These are phyloP conservation scores for Termitomyces heimii DNA, from an alignment of 768 basidiomycete species.

Conservation along the genomic window DNA sequence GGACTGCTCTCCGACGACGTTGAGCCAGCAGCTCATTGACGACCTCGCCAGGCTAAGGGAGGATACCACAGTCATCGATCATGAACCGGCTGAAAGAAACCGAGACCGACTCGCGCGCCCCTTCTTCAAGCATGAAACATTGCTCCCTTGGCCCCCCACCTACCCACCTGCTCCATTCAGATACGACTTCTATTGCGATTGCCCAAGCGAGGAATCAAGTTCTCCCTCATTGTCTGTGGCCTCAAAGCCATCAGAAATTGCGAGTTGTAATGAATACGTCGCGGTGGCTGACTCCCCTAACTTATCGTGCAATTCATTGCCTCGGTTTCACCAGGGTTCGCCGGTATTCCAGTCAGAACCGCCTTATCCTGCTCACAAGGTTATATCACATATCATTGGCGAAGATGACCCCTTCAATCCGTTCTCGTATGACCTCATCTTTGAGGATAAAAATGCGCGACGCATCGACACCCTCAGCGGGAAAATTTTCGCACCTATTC, in stretches of 20 bases:
- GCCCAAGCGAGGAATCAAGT: neutral
- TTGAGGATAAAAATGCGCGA: neutral
- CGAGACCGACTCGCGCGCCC: neutral
- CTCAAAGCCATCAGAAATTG: neutral
- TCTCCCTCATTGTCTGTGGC: neutral
- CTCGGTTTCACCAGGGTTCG: neutral
- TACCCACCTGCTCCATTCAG: neutral
- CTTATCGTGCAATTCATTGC: neutral
- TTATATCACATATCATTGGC: neutral
- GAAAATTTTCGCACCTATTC: constrained; percentile 3
- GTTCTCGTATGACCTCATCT: neutral
- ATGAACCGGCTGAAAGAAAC: neutral
- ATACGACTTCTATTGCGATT: neutral
- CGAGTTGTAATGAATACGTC: neutral
- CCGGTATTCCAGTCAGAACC: neutral
- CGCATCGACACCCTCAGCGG: neutral
- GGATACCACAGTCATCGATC: neutral
- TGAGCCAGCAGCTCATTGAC: neutral
- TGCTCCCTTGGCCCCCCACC: neutral
- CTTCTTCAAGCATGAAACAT: neutral
- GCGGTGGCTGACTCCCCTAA: neutral
- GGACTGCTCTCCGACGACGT: no score
- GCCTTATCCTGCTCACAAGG: neutral
- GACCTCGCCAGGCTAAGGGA: constrained; percentile 4
- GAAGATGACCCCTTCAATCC: constrained; percentile 1